Percentiles rank a stretch among this genome's conserved stretches.
phyloP scores from a whole-genome alignment of 176 grass and related monocot genomes.

The Avena eriantha region DNA sequence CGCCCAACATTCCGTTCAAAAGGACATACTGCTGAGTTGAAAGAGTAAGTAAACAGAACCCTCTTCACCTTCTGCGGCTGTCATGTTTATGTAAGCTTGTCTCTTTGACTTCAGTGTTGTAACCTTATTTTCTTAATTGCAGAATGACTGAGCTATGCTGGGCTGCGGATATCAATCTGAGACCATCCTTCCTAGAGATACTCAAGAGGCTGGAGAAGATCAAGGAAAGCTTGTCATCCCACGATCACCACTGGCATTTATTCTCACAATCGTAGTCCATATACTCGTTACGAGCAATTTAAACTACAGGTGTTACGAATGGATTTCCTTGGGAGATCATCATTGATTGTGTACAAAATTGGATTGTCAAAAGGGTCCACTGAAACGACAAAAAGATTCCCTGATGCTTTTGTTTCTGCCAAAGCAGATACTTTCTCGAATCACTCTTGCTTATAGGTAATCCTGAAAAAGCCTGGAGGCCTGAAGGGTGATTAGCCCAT shows the following conservation, averaged over 20 bases:
- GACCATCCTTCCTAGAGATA: conserved; percentile 96
- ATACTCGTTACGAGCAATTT: not conserved
- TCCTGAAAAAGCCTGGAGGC: conserved; percentile 24
- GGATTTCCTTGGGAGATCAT: conserved; percentile 32
- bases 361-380: conserved; percentile 34
- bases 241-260: conserved; percentile 88
- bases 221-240: conserved; percentile 62
- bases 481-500: conserved; percentile 23
- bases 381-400: not conserved
- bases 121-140: conserved; percentile 39
- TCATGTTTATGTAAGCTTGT: not conserved
- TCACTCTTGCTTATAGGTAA: not conserved
- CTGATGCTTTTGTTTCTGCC: conserved; percentile 48
- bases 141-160: conserved; percentile 85
- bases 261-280: conserved; percentile 59
- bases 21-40: conserved; percentile 72
- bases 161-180: conserved; percentile 70
- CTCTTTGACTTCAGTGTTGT: not conserved
- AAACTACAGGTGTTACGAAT: conserved; percentile 20
- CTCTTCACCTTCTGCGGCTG: not conserved
- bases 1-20: conserved; percentile 78
- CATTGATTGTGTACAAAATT: conserved; percentile 65
- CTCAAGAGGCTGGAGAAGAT: conserved; percentile 92
- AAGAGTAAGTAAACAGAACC: conserved; percentile 61
- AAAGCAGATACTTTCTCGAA: conserved; percentile 42